phyloP scores from a whole-genome alignment of 305 asterid genomes.

The Solanum chacoense region DNA sequence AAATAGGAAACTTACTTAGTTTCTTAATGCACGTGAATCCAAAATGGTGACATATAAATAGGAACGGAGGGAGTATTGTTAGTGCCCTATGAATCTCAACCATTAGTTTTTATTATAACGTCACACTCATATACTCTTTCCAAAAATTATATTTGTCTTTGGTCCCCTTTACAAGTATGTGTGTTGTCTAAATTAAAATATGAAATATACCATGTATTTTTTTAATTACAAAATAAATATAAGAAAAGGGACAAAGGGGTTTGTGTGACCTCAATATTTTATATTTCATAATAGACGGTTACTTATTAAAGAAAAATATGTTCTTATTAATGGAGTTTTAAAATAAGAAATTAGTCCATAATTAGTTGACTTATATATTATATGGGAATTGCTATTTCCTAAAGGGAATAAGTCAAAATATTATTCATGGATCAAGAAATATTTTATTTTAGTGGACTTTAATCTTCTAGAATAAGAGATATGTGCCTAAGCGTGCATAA shows the following conservation, averaged over 20 bases:
- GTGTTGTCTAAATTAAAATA: background rate
- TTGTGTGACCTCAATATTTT: background rate
- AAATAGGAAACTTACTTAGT: too few relatives aligned
- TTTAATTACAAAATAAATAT: background rate
- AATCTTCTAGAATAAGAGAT: background rate
- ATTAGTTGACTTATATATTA: background rate
- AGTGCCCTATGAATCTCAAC: background rate
- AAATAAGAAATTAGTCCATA: background rate
- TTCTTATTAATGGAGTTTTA: too few relatives aligned
- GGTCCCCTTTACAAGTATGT: background rate
- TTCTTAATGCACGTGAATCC: too few relatives aligned
- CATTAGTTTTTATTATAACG: background rate
- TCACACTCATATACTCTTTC: background rate
- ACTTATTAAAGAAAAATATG: background rate
- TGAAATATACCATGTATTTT: background rate
- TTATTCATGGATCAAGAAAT: background rate
- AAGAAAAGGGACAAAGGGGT: background rate
- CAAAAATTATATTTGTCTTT: background rate
- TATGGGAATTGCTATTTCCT: background rate
- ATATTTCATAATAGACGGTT: background rate
- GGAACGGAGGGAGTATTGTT: too few relatives aligned
- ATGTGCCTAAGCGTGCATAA: background rate
- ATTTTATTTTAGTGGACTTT: background rate
- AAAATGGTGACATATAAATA: too few relatives aligned
- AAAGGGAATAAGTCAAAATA: background rate